phyloP scores from a whole-genome alignment of 495 filamentous ascomycete genomes.

The Penicillium verhagenii region DNA sequence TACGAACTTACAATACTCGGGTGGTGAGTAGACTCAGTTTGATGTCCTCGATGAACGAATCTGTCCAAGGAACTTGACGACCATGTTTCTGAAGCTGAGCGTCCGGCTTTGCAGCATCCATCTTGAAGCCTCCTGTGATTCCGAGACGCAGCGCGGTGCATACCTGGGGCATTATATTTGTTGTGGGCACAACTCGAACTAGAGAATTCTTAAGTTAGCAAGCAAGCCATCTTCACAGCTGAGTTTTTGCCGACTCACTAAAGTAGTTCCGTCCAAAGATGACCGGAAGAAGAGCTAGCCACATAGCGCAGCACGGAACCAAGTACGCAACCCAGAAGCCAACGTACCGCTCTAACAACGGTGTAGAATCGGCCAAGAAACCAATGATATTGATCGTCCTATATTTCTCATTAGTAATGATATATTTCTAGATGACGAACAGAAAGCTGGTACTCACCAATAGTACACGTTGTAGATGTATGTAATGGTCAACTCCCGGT shows the following conservation, averaged over 20 bases:
- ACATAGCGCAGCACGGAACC: constrained; percentile 26
- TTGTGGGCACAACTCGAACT: background rate
- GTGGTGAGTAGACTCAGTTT: constrained; percentile 21
- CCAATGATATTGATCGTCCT: constrained; percentile 43
- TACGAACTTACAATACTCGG: constrained; percentile 42
- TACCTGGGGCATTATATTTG: background rate
- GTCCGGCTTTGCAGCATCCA: constrained; percentile 24
- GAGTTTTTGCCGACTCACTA: constrained; percentile 9
- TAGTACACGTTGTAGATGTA: constrained; percentile 66
- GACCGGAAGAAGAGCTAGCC: constrained; percentile 30
- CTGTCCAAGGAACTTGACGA: constrained; percentile 25
- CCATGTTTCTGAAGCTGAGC: constrained; percentile 21
- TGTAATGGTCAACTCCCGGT: constrained; percentile 60
- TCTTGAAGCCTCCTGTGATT: constrained; percentile 21
- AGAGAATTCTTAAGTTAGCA: background rate
- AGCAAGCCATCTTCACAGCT: background rate
- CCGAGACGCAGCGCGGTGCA: constrained; percentile 2
- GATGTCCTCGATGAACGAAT: constrained; percentile 53
- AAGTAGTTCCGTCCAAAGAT: constrained; percentile 23
- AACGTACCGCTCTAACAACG: constrained; percentile 44
- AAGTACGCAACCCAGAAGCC: constrained; percentile 50
- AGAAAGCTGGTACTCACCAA: constrained; percentile 38
- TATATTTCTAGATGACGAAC: background rate
- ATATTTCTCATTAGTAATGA: background rate
- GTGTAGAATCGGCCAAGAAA: constrained; percentile 43